Percentiles rank a stretch among this genome's conserved stretches.
Evolutionary conservation across 2,329 filamentous ascomycete species (phyloP).

Genomic region (Plenodomus lindquistii): DNA sequence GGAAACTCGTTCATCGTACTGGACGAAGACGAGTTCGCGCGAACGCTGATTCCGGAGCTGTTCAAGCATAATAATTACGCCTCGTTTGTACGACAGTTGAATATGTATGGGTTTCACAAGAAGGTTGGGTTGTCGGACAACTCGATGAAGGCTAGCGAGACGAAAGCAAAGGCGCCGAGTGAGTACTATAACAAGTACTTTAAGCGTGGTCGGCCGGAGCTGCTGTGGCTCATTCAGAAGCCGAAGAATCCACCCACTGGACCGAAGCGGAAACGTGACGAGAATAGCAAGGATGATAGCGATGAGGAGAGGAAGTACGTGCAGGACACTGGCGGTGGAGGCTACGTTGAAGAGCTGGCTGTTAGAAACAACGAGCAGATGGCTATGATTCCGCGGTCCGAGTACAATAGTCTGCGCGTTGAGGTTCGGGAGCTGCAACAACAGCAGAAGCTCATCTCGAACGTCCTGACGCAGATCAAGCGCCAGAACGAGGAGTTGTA

Average conservation of each 20-base stretch:
- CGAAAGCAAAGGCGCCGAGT: constrained; percentile 96
- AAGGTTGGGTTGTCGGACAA: constrained; percentile 81
- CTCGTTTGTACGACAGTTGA: constrained; percentile 73
- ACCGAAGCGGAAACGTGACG: constrained; percentile 56
- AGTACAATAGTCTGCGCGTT: constrained; percentile 75
- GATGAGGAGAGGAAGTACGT: constrained; percentile 62
- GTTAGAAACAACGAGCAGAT: constrained; percentile 47
- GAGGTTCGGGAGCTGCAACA: constrained; percentile 82
- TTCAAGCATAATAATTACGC: constrained; percentile 83
- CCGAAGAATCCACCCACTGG: constrained; percentile 70
- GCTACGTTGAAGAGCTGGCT: constrained; percentile 48
- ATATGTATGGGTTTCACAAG: constrained; percentile 62
- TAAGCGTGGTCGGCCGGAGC: constrained; percentile 85
- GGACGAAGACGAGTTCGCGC: constrained; percentile 88
- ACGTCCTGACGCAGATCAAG: constrained; percentile 77
- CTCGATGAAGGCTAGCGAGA: constrained; percentile 95
- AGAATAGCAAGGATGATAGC: constrained; percentile 69
- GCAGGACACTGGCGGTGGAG: constrained; percentile 49
- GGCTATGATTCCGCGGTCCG: constrained; percentile 66
- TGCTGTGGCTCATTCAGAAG: constrained; percentile 96
- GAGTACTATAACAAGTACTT: constrained; percentile 99
- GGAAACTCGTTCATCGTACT: constrained; percentile 96
- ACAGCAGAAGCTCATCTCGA: constrained; percentile 84
- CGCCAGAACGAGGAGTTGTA: constrained; percentile 87
- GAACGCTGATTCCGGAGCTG: constrained; percentile 72